Evolutionary conservation across 2,329 filamentous ascomycete species (phyloP), one percentile per base, ranked within the genome.

Genomic region (Fusarium odoratissimum): DNA sequence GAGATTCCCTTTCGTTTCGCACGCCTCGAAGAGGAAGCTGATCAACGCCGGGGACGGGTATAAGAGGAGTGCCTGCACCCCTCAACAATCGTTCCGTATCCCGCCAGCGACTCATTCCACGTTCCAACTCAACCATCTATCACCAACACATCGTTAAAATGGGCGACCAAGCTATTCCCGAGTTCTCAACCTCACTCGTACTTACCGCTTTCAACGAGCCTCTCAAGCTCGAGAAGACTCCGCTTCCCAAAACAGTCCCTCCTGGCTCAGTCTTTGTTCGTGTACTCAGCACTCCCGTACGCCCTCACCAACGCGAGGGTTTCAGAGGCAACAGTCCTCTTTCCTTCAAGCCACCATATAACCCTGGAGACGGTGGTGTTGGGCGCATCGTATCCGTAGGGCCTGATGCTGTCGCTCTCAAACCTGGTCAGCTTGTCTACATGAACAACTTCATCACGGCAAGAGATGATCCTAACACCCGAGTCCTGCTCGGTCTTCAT

Each of bases 401-500:
- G 1, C 59, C 69, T 0, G 72, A 74, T 12, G 42, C 42, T 21
- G 58, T 67, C 8, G 48, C 55, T 23, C 23, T 74, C 1, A n/a
- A 64, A 40, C 35, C 72, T 3, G 69, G 52, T 2, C 62, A 74
- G 23, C 69, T 74, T 9, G 69, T 74, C 11, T 74, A 60, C 4
- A 35, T 74, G 59, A 70, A 58, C n/a, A 68, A 56, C 19, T 67
- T 72, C 19, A 8, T 67, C 9, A 38, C 23, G 10, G 65, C 64
- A 2, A 40, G 72, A 48, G 72, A 74, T 23, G 68, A 74, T 3
- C 65, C 63, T 0, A 57, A 37, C 8, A 74, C 61, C 1, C 30
- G 56, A 11, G 69, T 74, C 6, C 37, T 74, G 0, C 48, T 64
- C 2, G 72, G 72, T 10, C 19, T 74, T 6, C 61, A 72, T 12